phyloP scores from a whole-genome alignment of 139 green algal genomes.

The Pedinophyceae sp. region DNA sequence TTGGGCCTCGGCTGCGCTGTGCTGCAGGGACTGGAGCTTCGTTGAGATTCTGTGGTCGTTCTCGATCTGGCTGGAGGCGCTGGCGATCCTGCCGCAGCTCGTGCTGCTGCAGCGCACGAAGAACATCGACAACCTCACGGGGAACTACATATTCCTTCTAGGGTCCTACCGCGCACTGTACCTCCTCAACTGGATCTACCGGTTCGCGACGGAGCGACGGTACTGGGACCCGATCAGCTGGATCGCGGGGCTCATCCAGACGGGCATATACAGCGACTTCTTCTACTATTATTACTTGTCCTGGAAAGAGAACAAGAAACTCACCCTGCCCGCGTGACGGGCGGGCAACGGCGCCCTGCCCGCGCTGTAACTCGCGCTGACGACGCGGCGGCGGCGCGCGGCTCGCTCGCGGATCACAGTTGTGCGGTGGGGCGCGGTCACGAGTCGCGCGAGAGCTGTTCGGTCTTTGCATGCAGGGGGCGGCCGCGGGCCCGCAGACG shows the following conservation, averaged over 20 bases:
- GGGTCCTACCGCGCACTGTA: slow-evolving; percentile 89
- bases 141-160: slow-evolving; percentile 95
- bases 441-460: too few species aligned
- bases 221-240: slow-evolving; percentile 79
- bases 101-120: slow-evolving; percentile 94
- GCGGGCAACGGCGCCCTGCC: too few species aligned
- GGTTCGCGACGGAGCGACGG: slow-evolving; percentile 73
- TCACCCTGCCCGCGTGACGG: slow-evolving; percentile 56
- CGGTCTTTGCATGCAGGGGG: too few species aligned
- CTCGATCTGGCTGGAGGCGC: slow-evolving; percentile 95
- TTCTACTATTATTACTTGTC: slow-evolving; percentile 97
- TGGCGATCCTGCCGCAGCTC: slow-evolving; percentile 96
- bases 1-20: too few species aligned
- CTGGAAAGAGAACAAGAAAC: slow-evolving; percentile 76
- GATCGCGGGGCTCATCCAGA: slow-evolving; percentile 47
- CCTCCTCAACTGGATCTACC: slow-evolving; percentile 99
- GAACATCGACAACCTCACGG: slow-evolving; percentile 98
- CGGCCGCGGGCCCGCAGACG: too few species aligned
- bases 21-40: too few species aligned
- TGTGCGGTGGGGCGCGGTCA: too few species aligned
- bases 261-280: slow-evolving; percentile 88
- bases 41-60: slow-evolving; percentile 91
- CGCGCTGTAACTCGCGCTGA: too few species aligned
- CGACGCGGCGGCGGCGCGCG: too few species aligned
- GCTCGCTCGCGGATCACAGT: too few species aligned